These are phyloP conservation scores for Plasmodium gallinaceum DNA, from an alignment of 169 alveolate species.

Conservation along the genomic window DNA sequence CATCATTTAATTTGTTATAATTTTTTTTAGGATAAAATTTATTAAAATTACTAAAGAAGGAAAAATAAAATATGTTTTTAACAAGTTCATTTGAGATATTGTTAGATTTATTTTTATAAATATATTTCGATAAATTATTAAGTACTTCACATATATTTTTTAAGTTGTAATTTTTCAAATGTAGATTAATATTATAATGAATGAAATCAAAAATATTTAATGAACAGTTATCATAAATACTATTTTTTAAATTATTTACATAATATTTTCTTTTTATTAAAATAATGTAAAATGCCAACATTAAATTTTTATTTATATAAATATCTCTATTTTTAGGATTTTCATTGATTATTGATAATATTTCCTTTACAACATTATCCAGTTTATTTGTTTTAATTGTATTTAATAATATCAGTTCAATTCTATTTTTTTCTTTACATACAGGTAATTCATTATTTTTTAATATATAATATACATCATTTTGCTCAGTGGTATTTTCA, in stretches of 20 bases:
- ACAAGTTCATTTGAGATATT: slow-evolving; percentile 23
- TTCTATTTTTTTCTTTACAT: not conserved
- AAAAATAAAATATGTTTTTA: slow-evolving; percentile 29
- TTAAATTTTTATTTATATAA: slow-evolving; percentile 25
- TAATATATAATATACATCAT: too few species aligned
- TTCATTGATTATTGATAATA: slow-evolving; percentile 13
- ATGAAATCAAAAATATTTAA: slow-evolving; percentile 44
- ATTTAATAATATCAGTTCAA: slow-evolving; percentile 18
- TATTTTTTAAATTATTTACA: slow-evolving; percentile 6
- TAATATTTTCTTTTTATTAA: slow-evolving; percentile 40
- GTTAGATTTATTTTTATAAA: slow-evolving; percentile 29
- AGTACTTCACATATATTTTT: slow-evolving; percentile 27
- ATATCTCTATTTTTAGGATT: slow-evolving; percentile 24
- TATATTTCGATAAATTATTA: slow-evolving; percentile 21
- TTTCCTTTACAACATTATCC: not conserved
- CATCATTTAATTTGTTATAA: too few species aligned
- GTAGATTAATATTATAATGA: slow-evolving; percentile 29
- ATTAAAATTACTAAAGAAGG: slow-evolving; percentile 28
- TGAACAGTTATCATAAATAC: slow-evolving; percentile 31
- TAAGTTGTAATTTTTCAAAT: slow-evolving; percentile 26
- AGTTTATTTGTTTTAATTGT: not conserved
- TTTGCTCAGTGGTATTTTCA: too few species aligned
- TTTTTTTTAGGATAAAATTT: slow-evolving; percentile 4
- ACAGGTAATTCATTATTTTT: too few species aligned
- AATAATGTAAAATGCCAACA: slow-evolving; percentile 29